Base-by-base conservation (phyloP, 2,329 filamentous ascomycete genomes). In the Incumbomyces lentus region DNA sequence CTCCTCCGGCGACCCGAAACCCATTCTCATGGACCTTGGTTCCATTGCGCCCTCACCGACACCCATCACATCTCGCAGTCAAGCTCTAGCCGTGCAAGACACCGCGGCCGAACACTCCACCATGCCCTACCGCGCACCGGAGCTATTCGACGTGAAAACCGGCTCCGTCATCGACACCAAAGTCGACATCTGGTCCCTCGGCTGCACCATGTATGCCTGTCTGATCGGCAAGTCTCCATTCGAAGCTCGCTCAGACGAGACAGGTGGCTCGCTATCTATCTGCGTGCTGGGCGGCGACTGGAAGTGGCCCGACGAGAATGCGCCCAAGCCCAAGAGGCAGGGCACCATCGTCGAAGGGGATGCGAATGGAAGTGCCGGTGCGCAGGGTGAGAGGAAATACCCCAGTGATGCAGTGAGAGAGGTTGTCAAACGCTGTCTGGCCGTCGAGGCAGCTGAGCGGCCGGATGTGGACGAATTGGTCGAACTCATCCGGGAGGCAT, bases 141-240 rank as follows among this genome's bases (percentile, higher is more conserved):
- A 98, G 67, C 81, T 98, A 50, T 98, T 98, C 66, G 92, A 98
- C 64, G 92, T 96, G 47, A 94, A 94, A 68, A 95, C 88, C 2
- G 90, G 86, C 52, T 82, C 83, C 40, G 79, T 87, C 42, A 84
- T 98, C 60, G 92, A 96, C 66, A 94, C 89, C 11, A 95, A 95
- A 63, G 87, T 95, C 34, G 92, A 98, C 65, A 94, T 98, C 55
- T 98, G 92, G 92, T 94, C 86, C 13, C 70, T 98, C 17, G 92
- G 92, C 43, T 96, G 92, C 71, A 96, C 92, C n/a, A 73, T 98
- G 37, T 98, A 94, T 67, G 92, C 92, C 32, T 96, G 92, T 60
- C 75, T 98, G 8, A 87, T 96, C 22, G 92, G 92, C 54, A 96
- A 98, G 67, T 93, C 86, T 12, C 92, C 92, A 2, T 98, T 98